Evolutionary conservation across 2,329 filamentous ascomycete genomes (phyloP), one percentile per base, ranked within the genome.

Genomic region (Xylaria digitata): DNA sequence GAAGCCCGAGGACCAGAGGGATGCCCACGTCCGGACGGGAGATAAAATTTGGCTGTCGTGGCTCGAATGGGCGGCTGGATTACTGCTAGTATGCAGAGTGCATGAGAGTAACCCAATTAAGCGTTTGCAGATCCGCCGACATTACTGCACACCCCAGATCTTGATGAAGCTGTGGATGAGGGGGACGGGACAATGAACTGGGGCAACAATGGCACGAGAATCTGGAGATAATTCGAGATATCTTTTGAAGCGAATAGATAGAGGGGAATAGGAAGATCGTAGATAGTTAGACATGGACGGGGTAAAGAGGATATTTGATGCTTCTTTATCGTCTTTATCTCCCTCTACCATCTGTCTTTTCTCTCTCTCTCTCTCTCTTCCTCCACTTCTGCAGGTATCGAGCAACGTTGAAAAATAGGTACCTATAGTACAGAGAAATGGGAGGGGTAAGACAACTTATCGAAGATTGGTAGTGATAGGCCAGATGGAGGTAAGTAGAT

Each of bases 51-150:
- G 56, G 71, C 68, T 78, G 77, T 78, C 77, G 77, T 78, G 77
- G 77, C 77, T 78, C 77, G 76, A 78, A 78, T 78, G 72, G 73
- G 70, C 73, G 73, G 72, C 72, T 72, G 71, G 73, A 71, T 73
- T 73, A 52, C 63, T 63, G 73, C 73, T 75, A 75, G 74, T 76
- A 75, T 77, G 76, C 76, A 77, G 75, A 69, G 62, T 77, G 74
- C 75, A 76, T 73, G 74, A 73, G 70, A 62, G 74, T 75, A 75
- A 75, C 75, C 76, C 75, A 76, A 78, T 78, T 72, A 71, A 76
- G 72, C 57, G 67, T 72, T 74, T 72, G 75, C 73, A 76, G 75
- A 76, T 76, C 74, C 74, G 73, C 74, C 71, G 70, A 67, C 61
- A 62, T 65, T 66, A 63, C 67, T 69, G 66, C 66, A 70, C 69